Evolutionary conservation across 108 stramenopile species (phyloP).

Genomic region (Epithemia pelagica): DNA sequence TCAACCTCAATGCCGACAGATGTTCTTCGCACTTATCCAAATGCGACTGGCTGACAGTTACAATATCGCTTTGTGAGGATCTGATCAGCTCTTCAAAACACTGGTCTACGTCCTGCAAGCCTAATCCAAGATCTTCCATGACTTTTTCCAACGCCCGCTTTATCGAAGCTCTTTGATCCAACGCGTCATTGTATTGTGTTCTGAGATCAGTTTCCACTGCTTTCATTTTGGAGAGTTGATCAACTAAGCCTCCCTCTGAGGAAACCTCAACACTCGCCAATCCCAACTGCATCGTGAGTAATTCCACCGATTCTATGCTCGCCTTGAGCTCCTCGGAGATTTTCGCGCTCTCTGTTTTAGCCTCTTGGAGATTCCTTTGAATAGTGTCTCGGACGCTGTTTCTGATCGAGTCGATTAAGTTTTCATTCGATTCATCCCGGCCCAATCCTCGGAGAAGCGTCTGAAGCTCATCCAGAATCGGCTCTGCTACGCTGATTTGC

Average conservation of each 20-base stretch:
- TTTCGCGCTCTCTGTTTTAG: neutral
- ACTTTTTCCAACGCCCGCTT: neutral
- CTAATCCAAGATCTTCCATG: neutral
- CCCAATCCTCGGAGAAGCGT: neutral
- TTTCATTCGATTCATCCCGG: neutral
- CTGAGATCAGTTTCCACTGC: neutral
- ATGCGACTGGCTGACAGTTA: neutral
- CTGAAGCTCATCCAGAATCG: neutral
- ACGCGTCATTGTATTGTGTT: neutral
- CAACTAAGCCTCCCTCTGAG: neutral
- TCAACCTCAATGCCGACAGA: slow-evolving; percentile 41
- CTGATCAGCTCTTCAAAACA: neutral
- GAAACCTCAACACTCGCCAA: neutral
- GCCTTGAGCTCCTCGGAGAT: neutral
- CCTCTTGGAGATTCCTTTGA: neutral
- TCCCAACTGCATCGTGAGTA: neutral
- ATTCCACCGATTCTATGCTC: neutral
- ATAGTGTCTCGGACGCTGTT: slow-evolving; percentile 19
- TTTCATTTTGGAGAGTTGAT: neutral
- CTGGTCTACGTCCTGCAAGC: neutral
- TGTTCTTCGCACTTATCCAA: slow-evolving; percentile 45
- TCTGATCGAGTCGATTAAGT: neutral
- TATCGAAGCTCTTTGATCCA: neutral
- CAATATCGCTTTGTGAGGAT: slow-evolving; percentile 13
- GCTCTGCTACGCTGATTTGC: neutral